Evolutionary conservation across 2,329 filamentous ascomycete genomes (phyloP).

Genomic region (Didymosphaeria variabile): DNA sequence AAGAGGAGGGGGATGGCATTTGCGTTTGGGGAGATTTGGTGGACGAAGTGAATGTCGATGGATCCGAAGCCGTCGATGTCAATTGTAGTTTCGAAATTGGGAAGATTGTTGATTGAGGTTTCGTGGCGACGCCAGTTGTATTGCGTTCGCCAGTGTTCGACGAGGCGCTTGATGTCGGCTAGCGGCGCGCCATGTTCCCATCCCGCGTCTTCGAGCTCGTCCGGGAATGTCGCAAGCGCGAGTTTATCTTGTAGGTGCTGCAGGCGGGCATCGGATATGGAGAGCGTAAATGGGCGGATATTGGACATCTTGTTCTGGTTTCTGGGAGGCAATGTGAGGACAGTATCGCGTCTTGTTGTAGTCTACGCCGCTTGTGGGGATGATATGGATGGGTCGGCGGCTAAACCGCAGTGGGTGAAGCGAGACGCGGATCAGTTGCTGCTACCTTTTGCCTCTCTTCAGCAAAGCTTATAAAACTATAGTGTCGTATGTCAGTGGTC

Average conservation of each 20-base stretch:
- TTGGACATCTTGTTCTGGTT: neutral
- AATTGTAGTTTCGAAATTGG: conserved; percentile 66
- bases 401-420: neutral
- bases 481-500: neutral
- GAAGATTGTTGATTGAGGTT: conserved; percentile 65
- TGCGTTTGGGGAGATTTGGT: conserved; percentile 61
- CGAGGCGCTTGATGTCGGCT: conserved; percentile 61
- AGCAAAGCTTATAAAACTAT: neutral
- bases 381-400: neutral
- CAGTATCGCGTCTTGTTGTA: neutral
- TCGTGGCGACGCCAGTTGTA: conserved; percentile 71
- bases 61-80: conserved; percentile 62
- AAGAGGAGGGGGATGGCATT: conserved; percentile 72
- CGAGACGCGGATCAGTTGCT: neutral
- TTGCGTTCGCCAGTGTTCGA: conserved; percentile 63
- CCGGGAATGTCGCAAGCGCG: conserved; percentile 61
- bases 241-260: conserved; percentile 65
- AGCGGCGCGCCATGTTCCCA: conserved; percentile 71
- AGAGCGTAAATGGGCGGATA: conserved; percentile 6
- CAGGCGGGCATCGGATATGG: conserved; percentile 39
- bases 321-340: too few relatives aligned
- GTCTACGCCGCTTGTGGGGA: neutral
- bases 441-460: neutral
- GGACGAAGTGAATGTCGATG: conserved; percentile 68
- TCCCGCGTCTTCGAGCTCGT: conserved; percentile 56